These are phyloP conservation scores for Neoarthrinium moseri DNA, from an alignment of 2,329 filamentous ascomycete species.

Conservation along the genomic window DNA sequence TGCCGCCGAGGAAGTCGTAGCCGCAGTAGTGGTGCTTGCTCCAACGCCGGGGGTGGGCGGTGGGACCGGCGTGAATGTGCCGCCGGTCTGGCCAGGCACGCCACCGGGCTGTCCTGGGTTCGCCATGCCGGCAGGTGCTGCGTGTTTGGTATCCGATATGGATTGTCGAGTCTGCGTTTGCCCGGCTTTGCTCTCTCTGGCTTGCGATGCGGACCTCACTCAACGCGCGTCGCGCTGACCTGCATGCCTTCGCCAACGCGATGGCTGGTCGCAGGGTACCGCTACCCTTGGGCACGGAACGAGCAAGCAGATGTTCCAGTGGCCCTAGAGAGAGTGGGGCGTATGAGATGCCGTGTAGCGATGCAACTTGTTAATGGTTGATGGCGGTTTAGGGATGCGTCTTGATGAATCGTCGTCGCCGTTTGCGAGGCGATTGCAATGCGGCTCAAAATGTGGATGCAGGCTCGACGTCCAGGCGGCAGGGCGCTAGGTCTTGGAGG, in stretches of 20 bases:
- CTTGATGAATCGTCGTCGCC: no score
- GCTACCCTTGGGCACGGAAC: background rate
- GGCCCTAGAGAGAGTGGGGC: no score
- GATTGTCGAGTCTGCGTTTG: background rate
- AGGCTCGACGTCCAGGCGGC: no score
- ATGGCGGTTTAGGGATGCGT: no score
- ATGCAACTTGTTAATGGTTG: no score
- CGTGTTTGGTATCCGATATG: background rate
- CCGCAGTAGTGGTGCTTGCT: slow-evolving; percentile 18
- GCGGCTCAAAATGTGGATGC: no score
- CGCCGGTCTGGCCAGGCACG: slow-evolving; percentile 25
- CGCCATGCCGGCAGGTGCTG: slow-evolving; percentile 27
- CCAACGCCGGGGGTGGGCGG: slow-evolving; percentile 16
- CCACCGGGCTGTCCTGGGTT: slow-evolving; percentile 13
- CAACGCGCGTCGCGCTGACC: slow-evolving; percentile 1
- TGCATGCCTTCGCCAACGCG: background rate
- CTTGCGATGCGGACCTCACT: background rate
- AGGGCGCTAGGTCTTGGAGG: no score
- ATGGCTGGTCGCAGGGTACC: background rate
- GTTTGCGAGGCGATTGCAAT: no score
- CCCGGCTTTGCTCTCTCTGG: background rate
- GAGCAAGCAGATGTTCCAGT: background rate
- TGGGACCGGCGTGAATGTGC: slow-evolving; percentile 19
- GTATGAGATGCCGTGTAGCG: no score
- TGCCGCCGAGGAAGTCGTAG: slow-evolving; percentile 10